phyloP scores from a whole-genome alignment of 164 flowering plant genomes.

The Saururus chinensis region DNA sequence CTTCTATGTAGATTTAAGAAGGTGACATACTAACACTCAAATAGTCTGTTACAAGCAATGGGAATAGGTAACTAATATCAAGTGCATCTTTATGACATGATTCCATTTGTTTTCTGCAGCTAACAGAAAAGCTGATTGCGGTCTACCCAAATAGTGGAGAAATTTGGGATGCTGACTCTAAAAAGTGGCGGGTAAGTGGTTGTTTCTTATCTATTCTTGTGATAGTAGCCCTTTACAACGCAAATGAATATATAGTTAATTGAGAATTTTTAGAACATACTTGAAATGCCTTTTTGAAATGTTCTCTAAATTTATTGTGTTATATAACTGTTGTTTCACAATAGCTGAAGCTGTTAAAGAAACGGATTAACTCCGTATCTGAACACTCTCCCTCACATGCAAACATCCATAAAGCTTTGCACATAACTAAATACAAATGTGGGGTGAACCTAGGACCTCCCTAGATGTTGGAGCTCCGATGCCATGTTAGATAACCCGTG shows the following conservation, averaged over 20 bases:
- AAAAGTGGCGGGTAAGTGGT: slow-evolving; percentile 79
- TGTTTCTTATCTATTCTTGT: background rate
- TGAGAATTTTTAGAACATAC: no score
- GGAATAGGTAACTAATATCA: background rate
- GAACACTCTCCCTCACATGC: no score
- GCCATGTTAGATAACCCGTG: no score
- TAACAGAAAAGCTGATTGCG: slow-evolving; percentile 47
- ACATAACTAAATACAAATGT: no score
- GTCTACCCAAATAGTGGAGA: slow-evolving; percentile 92
- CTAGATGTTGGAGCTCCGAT: no score
- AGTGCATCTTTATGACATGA: background rate
- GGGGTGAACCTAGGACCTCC: no score
- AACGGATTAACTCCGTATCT: no score
- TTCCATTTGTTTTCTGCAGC: slow-evolving; percentile 21
- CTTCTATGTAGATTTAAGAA: slow-evolving; percentile 48
- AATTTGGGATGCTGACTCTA: slow-evolving; percentile 73
- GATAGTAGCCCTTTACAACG: background rate
- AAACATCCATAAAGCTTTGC: no score
- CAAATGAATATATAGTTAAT: background rate
- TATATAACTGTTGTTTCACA: no score
- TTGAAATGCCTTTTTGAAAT: no score
- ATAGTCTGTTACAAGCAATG: background rate
- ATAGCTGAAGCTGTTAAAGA: no score
- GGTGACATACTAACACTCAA: slow-evolving; percentile 22
- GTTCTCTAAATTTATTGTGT: no score